A percentile compares a stretch with the other conserved stretches of the same genome.
These are phyloP conservation scores for Thelonectria rubi DNA, from an alignment of 2,329 filamentous ascomycete species.

Conservation along the genomic window DNA sequence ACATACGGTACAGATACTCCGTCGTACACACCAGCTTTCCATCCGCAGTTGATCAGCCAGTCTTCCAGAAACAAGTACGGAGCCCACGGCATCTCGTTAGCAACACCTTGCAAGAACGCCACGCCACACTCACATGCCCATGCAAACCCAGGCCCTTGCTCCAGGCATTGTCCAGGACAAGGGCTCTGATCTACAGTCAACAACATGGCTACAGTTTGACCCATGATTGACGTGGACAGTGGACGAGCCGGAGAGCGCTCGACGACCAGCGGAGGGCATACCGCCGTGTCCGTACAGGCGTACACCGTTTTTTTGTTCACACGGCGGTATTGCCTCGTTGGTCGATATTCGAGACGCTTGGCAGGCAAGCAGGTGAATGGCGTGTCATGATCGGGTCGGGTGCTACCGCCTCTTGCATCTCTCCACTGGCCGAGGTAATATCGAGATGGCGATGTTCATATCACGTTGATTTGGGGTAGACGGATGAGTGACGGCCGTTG, in stretches of 20 bases:
- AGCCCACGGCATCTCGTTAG: too few species aligned
- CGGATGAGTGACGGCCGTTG: neutral
- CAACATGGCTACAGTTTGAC: slow-evolving; percentile 3
- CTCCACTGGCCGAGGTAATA: neutral
- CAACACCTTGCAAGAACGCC: neutral
- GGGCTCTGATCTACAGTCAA: slow-evolving; percentile 1
- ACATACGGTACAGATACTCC: too few species aligned
- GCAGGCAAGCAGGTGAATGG: slow-evolving; percentile 8
- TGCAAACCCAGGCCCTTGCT: neutral
- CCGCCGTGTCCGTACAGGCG: too few species aligned
- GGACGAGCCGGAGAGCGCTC: neutral
- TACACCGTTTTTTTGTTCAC: slow-evolving; percentile 4
- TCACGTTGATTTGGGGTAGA: slow-evolving; percentile 3
- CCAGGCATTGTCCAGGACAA: neutral
- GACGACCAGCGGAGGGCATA: too few species aligned
- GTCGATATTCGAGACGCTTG: slow-evolving; percentile 2
- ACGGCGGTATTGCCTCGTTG: neutral
- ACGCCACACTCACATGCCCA: neutral
- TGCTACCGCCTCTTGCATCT: neutral
- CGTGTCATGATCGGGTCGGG: slow-evolving; percentile 8
- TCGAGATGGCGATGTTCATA: slow-evolving; percentile 1
- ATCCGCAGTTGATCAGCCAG: neutral
- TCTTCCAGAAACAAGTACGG: too few species aligned
- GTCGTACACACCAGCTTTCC: too few species aligned
- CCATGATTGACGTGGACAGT: slow-evolving; percentile 9